Base-by-base conservation (phyloP, 805 yeast genomes). In the Jamesozyma piceae region DNA sequence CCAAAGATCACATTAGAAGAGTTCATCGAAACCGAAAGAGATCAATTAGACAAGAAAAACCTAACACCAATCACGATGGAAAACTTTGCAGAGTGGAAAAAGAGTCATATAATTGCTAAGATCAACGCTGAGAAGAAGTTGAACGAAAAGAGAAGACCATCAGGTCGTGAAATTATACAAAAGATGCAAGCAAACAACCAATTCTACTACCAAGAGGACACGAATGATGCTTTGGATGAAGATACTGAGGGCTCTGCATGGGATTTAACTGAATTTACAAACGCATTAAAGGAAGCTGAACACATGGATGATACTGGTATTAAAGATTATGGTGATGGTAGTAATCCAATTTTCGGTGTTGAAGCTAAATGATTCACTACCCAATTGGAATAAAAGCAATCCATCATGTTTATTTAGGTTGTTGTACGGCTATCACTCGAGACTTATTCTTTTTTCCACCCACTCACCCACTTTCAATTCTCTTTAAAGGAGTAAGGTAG, bases 1-100 rank as follows among this genome's bases (percentile, higher is more conserved):
- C 95, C 95, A 42, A 82, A 82, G 71, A 84, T 94, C 56, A 86
- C 97, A 1, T 71, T 92, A 56, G 99, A 92, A 65, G 98, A 94
- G 48, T 92, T 92, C 62, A 75, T 92, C 50, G 98, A 94, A 62
- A 78, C 90, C 44, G 98, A 89, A 66, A 81, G 97, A 67, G 82
- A 77, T 48, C 80, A 78, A 61, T 70, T 92, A 58, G 95, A 94
- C 55, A 73, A 71, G 48, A 47, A 72, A 13, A 74, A 74, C 38
- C 71, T 83, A 57, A 90, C 97, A 1, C 97, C 97, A 27, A 87
- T 94, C 48, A 89, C 94, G 1, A 67, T 77, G 21, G 88, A 82
- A 45, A 63, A 89, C 14, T 92, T 92, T 62, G 73, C 73, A 27
- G 74, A 74, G 55, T 92, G 98, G 97, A 88, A 89, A 66, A 60